These are phyloP conservation scores for Ramularia collo-cygni DNA, from an alignment of 2,329 filamentous ascomycete genomes.

Conservation along the genomic window DNA sequence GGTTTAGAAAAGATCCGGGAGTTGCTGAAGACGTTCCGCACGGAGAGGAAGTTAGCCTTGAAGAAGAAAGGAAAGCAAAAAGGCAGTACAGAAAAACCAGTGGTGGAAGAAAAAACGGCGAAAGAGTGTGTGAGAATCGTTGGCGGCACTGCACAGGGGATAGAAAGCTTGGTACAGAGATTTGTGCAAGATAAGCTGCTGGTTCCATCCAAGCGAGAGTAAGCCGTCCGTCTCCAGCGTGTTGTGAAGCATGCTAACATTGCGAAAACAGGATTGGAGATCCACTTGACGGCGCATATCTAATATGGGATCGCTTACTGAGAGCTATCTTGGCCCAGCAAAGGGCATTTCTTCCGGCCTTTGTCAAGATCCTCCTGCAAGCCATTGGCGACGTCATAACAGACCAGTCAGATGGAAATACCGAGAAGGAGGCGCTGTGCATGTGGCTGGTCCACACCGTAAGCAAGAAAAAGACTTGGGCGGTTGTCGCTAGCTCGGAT, in stretches of 20 bases:
- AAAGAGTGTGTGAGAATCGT: slow-evolving; percentile 11
- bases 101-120: slow-evolving; percentile 7
- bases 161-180: slow-evolving; percentile 19
- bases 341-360: slow-evolving; percentile 31
- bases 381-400: slow-evolving; percentile 25
- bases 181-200: slow-evolving; percentile 33
- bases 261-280: slow-evolving; percentile 22
- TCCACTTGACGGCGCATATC: slow-evolving; percentile 38
- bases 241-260: slow-evolving; percentile 9
- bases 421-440: slow-evolving; percentile 37
- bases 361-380: slow-evolving; percentile 35
- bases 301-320: slow-evolving; percentile 39
- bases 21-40: slow-evolving; percentile 22
- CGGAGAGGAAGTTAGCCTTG: slow-evolving; percentile 23
- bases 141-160: slow-evolving; percentile 7
- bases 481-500: slow-evolving; percentile 7
- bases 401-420: slow-evolving; percentile 22
- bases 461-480: slow-evolving; percentile 22
- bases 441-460: slow-evolving; percentile 47
- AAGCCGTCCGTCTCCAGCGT: slow-evolving; percentile 10
- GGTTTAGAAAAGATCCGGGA: not conserved
- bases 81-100: slow-evolving; percentile 7
- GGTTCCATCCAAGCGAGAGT: slow-evolving; percentile 31
- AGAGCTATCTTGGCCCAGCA: slow-evolving; percentile 30
- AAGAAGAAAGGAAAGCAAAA: slow-evolving; percentile 22